Conservation (phyloP, 345 rosid genomes). For the Citrus cavaleriei region DNA sequence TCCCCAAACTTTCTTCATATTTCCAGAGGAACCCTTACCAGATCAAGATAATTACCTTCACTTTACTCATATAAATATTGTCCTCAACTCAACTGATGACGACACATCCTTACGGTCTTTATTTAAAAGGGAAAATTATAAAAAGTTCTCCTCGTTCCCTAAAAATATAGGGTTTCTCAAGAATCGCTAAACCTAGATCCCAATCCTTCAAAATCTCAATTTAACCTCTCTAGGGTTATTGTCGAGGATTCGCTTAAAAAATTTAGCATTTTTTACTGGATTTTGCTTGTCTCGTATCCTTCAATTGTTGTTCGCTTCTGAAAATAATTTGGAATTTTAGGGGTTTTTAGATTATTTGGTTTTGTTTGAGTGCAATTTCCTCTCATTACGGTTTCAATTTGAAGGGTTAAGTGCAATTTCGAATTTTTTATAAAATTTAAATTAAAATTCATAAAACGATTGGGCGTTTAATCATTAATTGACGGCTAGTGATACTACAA, state of each 20-base stretch:
- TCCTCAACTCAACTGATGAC: neutral
- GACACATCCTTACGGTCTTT: neutral
- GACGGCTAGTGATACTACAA: neutral
- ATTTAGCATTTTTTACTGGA: neutral
- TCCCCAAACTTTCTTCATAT: neutral
- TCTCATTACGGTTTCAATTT: neutral
- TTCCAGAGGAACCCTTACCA: neutral
- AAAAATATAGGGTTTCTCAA: conserved; percentile 15
- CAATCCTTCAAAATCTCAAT: neutral
- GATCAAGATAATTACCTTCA: neutral
- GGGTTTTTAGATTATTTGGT: neutral
- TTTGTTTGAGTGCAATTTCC: neutral
- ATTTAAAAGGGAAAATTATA: neutral
- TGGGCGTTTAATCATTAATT: neutral
- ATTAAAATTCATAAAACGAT: neutral
- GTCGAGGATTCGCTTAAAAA: neutral
- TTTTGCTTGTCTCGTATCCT: neutral
- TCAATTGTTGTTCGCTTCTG: neutral
- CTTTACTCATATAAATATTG: neutral
- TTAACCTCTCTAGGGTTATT: conserved; percentile 1
- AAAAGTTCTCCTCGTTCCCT: neutral
- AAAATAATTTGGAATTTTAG: neutral
- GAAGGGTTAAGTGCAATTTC: neutral
- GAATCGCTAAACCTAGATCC: neutral
- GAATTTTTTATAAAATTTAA: neutral